Conservation (phyloP, 2,329 filamentous ascomycete species). For the Scedosporium aurantiacum region DNA sequence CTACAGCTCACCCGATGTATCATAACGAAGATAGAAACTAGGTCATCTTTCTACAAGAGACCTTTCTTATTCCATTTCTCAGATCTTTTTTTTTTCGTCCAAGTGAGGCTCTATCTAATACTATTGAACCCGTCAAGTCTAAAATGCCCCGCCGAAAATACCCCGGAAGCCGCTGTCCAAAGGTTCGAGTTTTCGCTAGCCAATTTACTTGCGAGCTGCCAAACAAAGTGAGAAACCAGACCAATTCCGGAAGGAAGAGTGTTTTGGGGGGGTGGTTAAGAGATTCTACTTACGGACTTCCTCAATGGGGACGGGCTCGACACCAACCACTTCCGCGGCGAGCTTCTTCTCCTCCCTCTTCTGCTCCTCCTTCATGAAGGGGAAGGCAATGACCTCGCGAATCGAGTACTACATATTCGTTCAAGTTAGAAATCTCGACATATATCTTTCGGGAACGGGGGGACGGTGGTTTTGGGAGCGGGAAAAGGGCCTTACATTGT, state of each 20-base stretch:
- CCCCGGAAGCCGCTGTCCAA: background rate
- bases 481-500: slow-evolving; percentile 46
- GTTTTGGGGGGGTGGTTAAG: background rate
- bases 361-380: slow-evolving; percentile 86
- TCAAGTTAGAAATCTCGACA: background rate
- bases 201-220: slow-evolving; percentile 13
- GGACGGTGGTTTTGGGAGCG: background rate
- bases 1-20: background rate
- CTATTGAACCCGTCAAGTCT: background rate
- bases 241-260: background rate
- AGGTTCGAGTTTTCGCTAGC: background rate
- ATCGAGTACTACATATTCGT: slow-evolving; percentile 51
- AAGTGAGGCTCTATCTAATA: background rate
- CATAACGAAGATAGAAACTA: background rate
- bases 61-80: background rate
- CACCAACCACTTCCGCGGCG: slow-evolving; percentile 50
- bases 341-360: slow-evolving; percentile 30
- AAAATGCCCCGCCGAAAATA: too few relatives aligned
- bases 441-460: background rate
- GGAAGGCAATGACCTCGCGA: slow-evolving; percentile 92
- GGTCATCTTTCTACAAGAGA: background rate
- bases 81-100: background rate
- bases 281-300: slow-evolving; percentile 28
- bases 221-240: background rate
- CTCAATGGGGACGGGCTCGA: slow-evolving; percentile 49